A percentile compares a stretch with the other conserved stretches of the same genome.
phyloP scores from a whole-genome alignment of 1,139 yeast genomes.

The Yamadazyma mexicana region DNA sequence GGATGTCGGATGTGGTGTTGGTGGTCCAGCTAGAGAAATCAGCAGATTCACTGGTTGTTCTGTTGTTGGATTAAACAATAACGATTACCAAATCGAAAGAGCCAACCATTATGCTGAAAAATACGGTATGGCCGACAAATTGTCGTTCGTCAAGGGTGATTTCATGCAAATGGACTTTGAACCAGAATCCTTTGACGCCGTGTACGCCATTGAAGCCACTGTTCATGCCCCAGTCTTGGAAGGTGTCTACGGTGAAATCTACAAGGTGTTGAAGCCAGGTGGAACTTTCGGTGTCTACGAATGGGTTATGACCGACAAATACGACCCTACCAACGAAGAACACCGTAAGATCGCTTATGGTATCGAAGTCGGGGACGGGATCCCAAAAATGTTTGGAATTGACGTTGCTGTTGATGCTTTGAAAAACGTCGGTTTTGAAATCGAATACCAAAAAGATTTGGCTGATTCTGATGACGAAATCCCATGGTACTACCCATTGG shows the following conservation, averaged over 20 bases:
- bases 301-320: slow-evolving; percentile 97
- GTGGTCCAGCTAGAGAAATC: slow-evolving; percentile 98
- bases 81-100: slow-evolving; percentile 94
- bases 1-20: slow-evolving; percentile 99
- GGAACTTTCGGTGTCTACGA: slow-evolving; percentile 97
- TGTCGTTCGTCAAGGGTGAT: slow-evolving; percentile 92
- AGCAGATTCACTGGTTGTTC: slow-evolving; percentile 85
- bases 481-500: slow-evolving; percentile 98
- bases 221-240: slow-evolving; percentile 97
- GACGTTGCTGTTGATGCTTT: slow-evolving; percentile 88
- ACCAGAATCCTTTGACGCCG: slow-evolving; percentile 89
- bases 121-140: slow-evolving; percentile 66
- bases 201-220: slow-evolving; percentile 97
- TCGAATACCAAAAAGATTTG: slow-evolving; percentile 73
- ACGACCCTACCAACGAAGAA: slow-evolving; percentile 82
- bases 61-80: slow-evolving; percentile 90
- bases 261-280: slow-evolving; percentile 91
- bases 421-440: slow-evolving; percentile 82
- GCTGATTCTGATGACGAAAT: slow-evolving; percentile 81
- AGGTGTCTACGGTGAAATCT: slow-evolving; percentile 94
- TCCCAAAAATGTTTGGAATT: slow-evolving; percentile 90
- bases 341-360: slow-evolving; percentile 97
- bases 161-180: slow-evolving; percentile 99
- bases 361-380: slow-evolving; percentile 97
- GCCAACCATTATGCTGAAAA: slow-evolving; percentile 79